Base-by-base conservation (phyloP, 768 basidiomycete species). In the Termitomyces sp. region DNA sequence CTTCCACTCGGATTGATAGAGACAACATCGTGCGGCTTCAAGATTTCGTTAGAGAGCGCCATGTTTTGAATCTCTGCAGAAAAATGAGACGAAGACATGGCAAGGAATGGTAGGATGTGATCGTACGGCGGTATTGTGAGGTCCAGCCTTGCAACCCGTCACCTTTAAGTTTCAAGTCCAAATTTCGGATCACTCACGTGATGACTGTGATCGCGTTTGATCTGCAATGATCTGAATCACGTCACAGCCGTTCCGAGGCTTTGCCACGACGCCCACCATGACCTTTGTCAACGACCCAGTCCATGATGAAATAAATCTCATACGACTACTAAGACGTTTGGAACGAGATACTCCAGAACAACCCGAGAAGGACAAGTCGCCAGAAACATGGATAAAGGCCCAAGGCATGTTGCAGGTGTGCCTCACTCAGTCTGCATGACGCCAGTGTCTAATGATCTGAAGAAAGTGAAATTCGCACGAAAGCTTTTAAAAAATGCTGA, bases 231-330 rank as follows among this genome's bases (percentile, higher is more conserved):
- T 44, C 38, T 40, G 53, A 54, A 45, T 44, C 30, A 54, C 30
- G 33, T 51, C 44, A 52, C 54, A 10, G 28, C 22, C 33, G 30
- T 22, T 16, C 49, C 22, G 20, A 26, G 26, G 26, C n/a, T 14
- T 14, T n/a, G 24, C 35, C 35, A 51, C 36, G 51, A 40, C 51
- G 18, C 40, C 51, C 4, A 26, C 51, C 24, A 60, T 56, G 54
- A 53, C 56, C 1, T 36, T 16, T 22, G 38, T 43, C 24, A 58
- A 56, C 40, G 57, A 66, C 54, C 61, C 59, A 1, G 40, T 57
- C 16, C 88, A 88, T 58, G 86, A 91, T 72, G 79, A 81, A 62
- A 81, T 91, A 13, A 91, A 91, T 69, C 74, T 91, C 9, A 70
- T 72, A 10, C 78, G 86, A 50, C 77, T 91, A 7, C 69, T 90